These are phyloP conservation scores for Aspergillus sclerotiicarbonarius DNA, from an alignment of 495 filamentous ascomycete genomes.

Conservation along the genomic window DNA sequence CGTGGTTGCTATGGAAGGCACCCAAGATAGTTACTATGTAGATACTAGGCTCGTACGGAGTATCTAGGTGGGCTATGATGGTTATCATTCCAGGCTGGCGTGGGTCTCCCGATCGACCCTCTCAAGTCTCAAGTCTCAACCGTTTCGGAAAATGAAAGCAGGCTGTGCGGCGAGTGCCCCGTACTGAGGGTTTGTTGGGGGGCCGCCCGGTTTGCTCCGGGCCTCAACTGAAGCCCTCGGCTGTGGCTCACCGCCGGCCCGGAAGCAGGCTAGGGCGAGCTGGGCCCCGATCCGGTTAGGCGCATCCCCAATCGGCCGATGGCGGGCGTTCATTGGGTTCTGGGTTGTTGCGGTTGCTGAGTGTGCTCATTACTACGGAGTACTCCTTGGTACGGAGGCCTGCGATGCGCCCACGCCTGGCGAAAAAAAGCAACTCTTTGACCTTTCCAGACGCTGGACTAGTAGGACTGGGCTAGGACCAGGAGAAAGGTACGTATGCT, in stretches of 20 bases:
- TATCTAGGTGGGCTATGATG: too few species aligned
- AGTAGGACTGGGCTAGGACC: not conserved
- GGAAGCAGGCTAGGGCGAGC: slow-evolving; percentile 12
- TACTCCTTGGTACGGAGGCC: slow-evolving; percentile 5
- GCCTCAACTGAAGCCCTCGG: slow-evolving; percentile 20
- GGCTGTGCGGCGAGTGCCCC: too few species aligned
- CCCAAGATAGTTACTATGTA: too few species aligned
- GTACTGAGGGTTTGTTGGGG: slow-evolving; percentile 2
- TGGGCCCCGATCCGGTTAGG: slow-evolving; percentile 14
- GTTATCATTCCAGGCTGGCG: too few species aligned
- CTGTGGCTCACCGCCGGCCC: slow-evolving; percentile 16
- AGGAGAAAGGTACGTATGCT: slow-evolving; percentile 1
- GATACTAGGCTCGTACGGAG: too few species aligned
- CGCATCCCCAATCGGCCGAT: slow-evolving; percentile 2
- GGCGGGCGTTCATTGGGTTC: not conserved
- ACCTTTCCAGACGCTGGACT: too few species aligned
- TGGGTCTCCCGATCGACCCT: too few species aligned
- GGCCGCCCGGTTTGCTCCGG: slow-evolving; percentile 23
- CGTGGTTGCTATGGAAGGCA: not conserved
- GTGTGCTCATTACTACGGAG: slow-evolving; percentile 8
- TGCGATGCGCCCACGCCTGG: not conserved
- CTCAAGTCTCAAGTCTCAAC: too few species aligned
- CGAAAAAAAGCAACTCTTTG: not conserved
- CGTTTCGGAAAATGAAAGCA: too few species aligned
- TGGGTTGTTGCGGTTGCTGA: not conserved